A percentile compares a stretch with the other conserved stretches of the same genome.
These are phyloP conservation scores for Coleophoma crateriformis DNA, from an alignment of 2,329 filamentous ascomycete species.

Conservation along the genomic window DNA sequence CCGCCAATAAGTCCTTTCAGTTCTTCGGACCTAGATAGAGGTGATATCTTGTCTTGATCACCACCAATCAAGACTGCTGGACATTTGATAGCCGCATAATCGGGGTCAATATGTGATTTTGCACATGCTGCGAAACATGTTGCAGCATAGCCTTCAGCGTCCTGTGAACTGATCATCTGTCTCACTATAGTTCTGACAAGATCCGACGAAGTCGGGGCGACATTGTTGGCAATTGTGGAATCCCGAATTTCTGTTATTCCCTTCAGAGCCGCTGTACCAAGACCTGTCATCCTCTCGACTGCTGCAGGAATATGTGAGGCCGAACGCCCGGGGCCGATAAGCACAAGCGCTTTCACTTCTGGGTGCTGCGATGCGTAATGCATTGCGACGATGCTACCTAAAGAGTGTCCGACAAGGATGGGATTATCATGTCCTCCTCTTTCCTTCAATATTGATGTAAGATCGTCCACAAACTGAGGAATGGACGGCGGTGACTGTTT, in stretches of 20 bases:
- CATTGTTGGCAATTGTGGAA: constrained; percentile 24
- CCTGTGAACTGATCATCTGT: constrained; percentile 24
- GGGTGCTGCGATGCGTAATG: constrained; percentile 28
- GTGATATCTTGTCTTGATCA: constrained; percentile 26
- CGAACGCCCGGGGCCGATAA: constrained; percentile 27
- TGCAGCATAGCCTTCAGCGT: constrained; percentile 26
- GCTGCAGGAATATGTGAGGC: constrained; percentile 23
- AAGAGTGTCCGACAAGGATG: constrained; percentile 29
- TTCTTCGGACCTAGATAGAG: constrained; percentile 20
- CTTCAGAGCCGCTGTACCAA: constrained; percentile 20
- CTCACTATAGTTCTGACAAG: constrained; percentile 17
- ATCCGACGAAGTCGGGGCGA: constrained; percentile 19
- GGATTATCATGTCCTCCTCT: constrained; percentile 2
- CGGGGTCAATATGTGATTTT: constrained; percentile 24
- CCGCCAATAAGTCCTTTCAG: constrained; percentile 22
- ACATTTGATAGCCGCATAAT: constrained; percentile 25
- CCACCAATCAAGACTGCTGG: constrained; percentile 25
- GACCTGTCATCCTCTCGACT: constrained; percentile 25
- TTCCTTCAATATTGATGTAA: constrained; percentile 7
- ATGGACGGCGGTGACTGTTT: constrained; percentile 8
- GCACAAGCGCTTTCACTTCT: constrained; percentile 20
- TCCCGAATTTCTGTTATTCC: constrained; percentile 24
- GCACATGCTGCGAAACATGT: constrained; percentile 26
- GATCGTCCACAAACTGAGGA: constrained; percentile 9
- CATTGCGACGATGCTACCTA: constrained; percentile 29